Percentiles rank a stretch among this genome's conserved stretches.
phyloP scores from a whole-genome alignment of 2,329 filamentous ascomycete species.

The Sclerotinia trifoliorum region DNA sequence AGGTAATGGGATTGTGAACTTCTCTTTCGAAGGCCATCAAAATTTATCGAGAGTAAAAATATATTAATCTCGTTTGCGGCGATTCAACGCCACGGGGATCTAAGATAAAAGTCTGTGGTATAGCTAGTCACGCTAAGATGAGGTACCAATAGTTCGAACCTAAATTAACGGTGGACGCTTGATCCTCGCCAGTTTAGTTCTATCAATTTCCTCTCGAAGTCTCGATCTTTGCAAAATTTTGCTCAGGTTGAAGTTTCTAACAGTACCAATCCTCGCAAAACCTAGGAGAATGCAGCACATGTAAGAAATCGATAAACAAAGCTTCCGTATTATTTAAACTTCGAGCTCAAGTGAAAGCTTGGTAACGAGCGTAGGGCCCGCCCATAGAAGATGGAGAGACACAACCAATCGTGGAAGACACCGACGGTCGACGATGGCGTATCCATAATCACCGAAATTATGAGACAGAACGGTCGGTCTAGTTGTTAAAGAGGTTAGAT shows the following conservation, averaged over 20 bases:
- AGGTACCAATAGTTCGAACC: slow-evolving; percentile 15
- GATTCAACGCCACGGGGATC: slow-evolving; percentile 10
- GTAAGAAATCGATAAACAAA: neutral
- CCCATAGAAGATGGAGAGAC: slow-evolving; percentile 10
- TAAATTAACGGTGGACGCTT: neutral
- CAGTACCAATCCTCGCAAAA: no score
- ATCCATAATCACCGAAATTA: slow-evolving; percentile 14
- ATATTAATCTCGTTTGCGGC: neutral
- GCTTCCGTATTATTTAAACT: neutral
- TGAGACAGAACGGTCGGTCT: slow-evolving; percentile 18
- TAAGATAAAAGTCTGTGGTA: neutral
- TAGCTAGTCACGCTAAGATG: slow-evolving; percentile 21
- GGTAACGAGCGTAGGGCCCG: slow-evolving; percentile 13
- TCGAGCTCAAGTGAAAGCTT: neutral
- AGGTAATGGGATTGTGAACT: neutral
- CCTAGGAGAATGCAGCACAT: neutral
- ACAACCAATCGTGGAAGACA: slow-evolving; percentile 14
- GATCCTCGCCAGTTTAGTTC: neutral
- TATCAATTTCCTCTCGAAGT: neutral
- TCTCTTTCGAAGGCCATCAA: neutral
- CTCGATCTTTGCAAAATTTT: no score
- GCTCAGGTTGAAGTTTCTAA: no score
- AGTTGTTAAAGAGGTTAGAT: slow-evolving; percentile 8
- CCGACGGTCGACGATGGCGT: slow-evolving; percentile 20
- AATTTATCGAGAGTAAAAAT: neutral